Evolutionary conservation across 2,329 filamentous ascomycete genomes (phyloP).

Genomic region (Cladobotryum protrusum): DNA sequence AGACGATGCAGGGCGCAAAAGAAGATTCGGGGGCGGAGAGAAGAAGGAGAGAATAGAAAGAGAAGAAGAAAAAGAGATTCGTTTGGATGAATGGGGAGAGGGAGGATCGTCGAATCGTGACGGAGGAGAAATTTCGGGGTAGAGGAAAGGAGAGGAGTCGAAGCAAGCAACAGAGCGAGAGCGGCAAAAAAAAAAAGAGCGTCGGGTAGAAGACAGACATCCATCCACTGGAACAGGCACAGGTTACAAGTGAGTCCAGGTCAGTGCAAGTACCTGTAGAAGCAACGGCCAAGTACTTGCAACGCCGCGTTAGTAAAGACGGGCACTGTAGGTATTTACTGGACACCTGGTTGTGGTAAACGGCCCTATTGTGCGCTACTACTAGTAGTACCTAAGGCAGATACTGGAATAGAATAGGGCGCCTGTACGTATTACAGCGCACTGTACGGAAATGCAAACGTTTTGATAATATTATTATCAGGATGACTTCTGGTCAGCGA

Average conservation of each 20-base stretch:
- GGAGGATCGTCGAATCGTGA: not conserved
- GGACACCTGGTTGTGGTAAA: not conserved
- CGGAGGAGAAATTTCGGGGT: constrained; percentile 1
- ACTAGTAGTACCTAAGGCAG: too few relatives aligned
- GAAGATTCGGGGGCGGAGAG: not conserved
- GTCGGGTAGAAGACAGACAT: too few relatives aligned
- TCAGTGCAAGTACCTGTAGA: too few relatives aligned
- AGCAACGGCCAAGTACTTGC: too few relatives aligned
- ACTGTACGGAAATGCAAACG: constrained; percentile 6
- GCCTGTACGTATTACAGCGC: not conserved
- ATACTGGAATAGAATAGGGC: not conserved
- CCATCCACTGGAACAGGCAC: too few relatives aligned
- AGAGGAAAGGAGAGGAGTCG: constrained; percentile 1
- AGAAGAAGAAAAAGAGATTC: not conserved
- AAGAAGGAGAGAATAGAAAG: not conserved
- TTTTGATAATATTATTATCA: not conserved
- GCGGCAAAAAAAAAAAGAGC: not conserved
- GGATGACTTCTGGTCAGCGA: not conserved
- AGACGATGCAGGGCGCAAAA: not conserved
- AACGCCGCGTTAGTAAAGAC: too few relatives aligned
- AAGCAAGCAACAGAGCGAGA: constrained; percentile 4
- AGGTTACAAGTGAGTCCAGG: too few relatives aligned
- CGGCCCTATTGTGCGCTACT: not conserved
- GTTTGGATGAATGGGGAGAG: not conserved
- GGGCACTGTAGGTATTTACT: too few relatives aligned